Base-by-base conservation (phyloP, 768 basidiomycete species). In the Auriculariales sp. region DNA sequence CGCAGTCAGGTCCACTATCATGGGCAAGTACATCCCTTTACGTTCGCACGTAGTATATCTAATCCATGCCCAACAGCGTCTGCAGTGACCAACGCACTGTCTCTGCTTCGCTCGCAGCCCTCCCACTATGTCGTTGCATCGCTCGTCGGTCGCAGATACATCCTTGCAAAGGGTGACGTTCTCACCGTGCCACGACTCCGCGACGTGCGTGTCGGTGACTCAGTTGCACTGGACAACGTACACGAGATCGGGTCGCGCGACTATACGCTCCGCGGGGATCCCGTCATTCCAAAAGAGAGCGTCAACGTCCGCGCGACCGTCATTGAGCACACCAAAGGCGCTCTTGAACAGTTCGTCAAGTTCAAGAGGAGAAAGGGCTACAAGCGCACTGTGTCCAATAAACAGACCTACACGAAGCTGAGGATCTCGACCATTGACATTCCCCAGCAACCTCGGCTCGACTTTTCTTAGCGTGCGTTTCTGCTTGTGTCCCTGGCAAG, bases 301-400 rank as follows among this genome's bases (percentile, higher is more conserved):
- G 79, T 95, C 55, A 73, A 73, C 53, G 83, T 93, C 33, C 71
- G 83, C 55, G 83, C 92, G 15, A 95, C 89, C 19, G 91, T 99
- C n/a, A 67, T 98, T 42, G 95, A 99, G 66, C 94, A 99, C 62
- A 98, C 95, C 35, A 97, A 93, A 64, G 87, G 90, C 6, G 74
- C 76, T 48, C 84, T 98, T 86, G 86, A 94, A 66, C 74, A 71
- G 58, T 85, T 87, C 49, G 78, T 93, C 68, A 95, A 97, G 73
- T 94, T 93, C 72, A 99, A 98, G 73, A 71, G 92, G 67, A 81
- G 95, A 80, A 97, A 98, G 72, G 92, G 94, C 9, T 98, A 98
- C 68, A 79, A 86, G 67, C 88, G 89, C 68, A 91, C 88, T 6
- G 88, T 97, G 55, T 75, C 79, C 62, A 83, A 90, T 65, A 98